These are phyloP conservation scores for Sporisorium sorghi DNA, from an alignment of 1,284 basidiomycete genomes.

Conservation along the genomic window DNA sequence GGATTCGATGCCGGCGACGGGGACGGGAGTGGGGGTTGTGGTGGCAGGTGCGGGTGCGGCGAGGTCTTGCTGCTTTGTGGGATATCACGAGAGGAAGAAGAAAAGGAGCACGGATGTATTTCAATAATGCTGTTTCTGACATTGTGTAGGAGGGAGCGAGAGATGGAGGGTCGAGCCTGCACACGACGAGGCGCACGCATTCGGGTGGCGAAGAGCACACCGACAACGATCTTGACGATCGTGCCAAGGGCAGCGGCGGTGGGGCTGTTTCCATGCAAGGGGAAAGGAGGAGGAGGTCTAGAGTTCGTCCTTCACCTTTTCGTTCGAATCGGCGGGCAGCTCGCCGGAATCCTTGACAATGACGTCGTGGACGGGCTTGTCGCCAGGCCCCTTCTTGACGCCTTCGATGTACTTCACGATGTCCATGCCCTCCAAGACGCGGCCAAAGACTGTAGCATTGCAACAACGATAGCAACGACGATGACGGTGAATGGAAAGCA, in stretches of 20 bases:
- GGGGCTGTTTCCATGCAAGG: neutral
- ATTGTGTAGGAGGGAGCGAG: neutral
- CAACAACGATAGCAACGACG: too few relatives aligned
- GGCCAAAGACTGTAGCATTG: constrained; percentile 68
- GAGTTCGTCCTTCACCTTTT: constrained; percentile 63
- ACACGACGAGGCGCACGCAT: neutral
- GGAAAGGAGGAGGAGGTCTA: constrained; percentile 27
- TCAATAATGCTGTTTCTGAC: constrained; percentile 33
- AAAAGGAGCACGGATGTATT: constrained; percentile 19
- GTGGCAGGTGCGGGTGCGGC: neutral
- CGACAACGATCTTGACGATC: neutral
- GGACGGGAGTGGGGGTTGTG: constrained; percentile 1
- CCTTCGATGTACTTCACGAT: constrained; percentile 64
- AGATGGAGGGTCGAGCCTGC: neutral
- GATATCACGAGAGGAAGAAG: neutral
- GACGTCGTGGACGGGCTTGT: constrained; percentile 58
- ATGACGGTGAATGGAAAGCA: neutral
- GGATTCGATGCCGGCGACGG: constrained; percentile 3
- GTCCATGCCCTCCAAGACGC: constrained; percentile 63
- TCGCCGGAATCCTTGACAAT: constrained; percentile 61
- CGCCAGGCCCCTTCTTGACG: constrained; percentile 58
- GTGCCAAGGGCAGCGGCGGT: too few relatives aligned
- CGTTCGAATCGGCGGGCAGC: constrained; percentile 30
- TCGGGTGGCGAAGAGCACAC: neutral
- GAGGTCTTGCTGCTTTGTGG: neutral